Base-by-base conservation (phyloP, 805 yeast species). In the Schwanniomyces polymorphus region DNA sequence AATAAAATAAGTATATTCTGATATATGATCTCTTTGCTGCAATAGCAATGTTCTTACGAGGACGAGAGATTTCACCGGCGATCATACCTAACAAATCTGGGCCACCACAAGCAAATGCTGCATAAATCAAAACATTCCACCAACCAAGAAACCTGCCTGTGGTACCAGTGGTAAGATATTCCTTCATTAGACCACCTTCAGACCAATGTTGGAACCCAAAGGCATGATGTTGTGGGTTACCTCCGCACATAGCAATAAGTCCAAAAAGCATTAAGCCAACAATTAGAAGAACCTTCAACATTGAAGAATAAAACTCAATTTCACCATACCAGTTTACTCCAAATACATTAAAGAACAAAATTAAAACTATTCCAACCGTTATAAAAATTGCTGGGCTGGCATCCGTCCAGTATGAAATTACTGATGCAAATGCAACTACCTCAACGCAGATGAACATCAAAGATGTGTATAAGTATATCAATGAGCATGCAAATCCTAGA, bases 201-300 rank as follows among this genome's bases (percentile, higher is more conserved):
- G 74, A 63, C 88, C 89, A 86, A 67, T 74, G 86, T 57, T 86
- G 75, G 68, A 85, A 86, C 1, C 91, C 92, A 33, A 79, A 65
- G 64, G 91, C 76, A 56, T 86, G 89, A 57, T 83, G 85, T 38
- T 75, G 74, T 52, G 92, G 91, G 27, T 84, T 88, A 46, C 94
- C 96, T 49, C 96, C 96, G 46, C 83, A 70, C 69, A 86, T 84
- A 50, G 87, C 78, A 47, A 84, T 68, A 53, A 86, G 75, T 44
- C 86, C 70, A 43, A 85, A 63, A 14, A 88, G 50, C 47, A 88
- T 85, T 41, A 87, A 70, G 12, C 86, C 91, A 33, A 82, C 53
- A 70, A 83, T 80, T 7, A 87, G 81, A 33, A 82, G 34, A 33
- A 87, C 84, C 67, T 87, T 87, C 56, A 86, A 67, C 27, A 79